A percentile compares a stretch with the other conserved stretches of the same genome.
Conservation (phyloP, 2,329 filamentous ascomycete species). For the Pseudogymnoascus sp. region DNA sequence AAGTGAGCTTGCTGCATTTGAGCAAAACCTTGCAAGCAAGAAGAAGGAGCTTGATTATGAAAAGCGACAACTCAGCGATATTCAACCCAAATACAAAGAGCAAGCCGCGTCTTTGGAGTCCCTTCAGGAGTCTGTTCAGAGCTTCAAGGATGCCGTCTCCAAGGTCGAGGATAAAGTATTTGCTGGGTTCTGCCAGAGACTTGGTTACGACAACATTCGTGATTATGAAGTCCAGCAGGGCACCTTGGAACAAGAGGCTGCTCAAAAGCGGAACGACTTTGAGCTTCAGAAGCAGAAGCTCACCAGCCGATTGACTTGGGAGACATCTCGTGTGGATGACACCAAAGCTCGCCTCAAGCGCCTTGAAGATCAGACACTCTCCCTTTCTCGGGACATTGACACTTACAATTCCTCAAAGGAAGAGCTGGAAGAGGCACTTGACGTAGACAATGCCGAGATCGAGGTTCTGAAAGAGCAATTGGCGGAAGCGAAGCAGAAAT, state of each 20-base stretch:
- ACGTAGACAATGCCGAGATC: conserved; percentile 65
- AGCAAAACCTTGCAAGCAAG: conserved; percentile 79
- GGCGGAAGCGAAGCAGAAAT: conserved; percentile 58
- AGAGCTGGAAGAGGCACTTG: conserved; percentile 64
- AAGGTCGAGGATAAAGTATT: conserved; percentile 86
- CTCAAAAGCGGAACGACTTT: conserved; percentile 79
- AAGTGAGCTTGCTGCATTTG: conserved; percentile 68
- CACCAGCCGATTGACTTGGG: conserved; percentile 52
- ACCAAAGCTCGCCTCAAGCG: conserved; percentile 61
- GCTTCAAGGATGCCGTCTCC: conserved; percentile 57
- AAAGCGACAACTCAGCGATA: conserved; percentile 63
- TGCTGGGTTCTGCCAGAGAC: conserved; percentile 70
- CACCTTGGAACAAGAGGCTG: conserved; percentile 80
- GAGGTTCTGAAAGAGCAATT: conserved; percentile 67
- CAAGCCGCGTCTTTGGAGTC: conserved; percentile 61
- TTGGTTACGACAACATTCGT: conserved; percentile 83
- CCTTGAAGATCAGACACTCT: conserved; percentile 58
- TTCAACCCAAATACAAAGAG: conserved; percentile 69
- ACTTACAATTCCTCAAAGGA: conserved; percentile 65
- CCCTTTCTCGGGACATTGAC: conserved; percentile 61
- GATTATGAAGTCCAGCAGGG: conserved; percentile 93
- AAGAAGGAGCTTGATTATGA: conserved; percentile 70
- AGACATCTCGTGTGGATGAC: conserved; percentile 43
- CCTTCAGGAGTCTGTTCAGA: conserved; percentile 46
- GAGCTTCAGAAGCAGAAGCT: conserved; percentile 74